These are phyloP conservation scores for Psilocybe sp. DNA, from an alignment of 768 basidiomycete species.

Conservation along the genomic window DNA sequence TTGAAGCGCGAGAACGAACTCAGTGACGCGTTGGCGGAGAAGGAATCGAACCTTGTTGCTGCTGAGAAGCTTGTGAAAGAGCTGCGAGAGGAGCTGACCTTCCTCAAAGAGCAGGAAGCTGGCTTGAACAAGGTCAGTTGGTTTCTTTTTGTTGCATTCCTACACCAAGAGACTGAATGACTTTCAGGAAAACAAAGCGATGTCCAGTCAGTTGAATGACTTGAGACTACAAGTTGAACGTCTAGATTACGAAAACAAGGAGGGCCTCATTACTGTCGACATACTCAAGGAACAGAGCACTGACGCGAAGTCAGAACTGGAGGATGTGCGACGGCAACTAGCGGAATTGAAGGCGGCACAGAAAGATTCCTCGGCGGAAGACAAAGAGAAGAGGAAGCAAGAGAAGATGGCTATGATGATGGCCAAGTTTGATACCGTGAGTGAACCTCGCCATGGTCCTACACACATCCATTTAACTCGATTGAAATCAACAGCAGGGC, in stretches of 20 bases:
- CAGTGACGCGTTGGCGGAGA: conserved; percentile 89
- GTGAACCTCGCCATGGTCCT: conserved; percentile 23
- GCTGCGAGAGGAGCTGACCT: conserved; percentile 81
- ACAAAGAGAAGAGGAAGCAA: conserved; percentile 98
- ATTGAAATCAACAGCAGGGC: conserved; percentile 60
- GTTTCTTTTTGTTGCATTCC: neutral
- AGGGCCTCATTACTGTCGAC: conserved; percentile 88
- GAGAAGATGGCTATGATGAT: conserved; percentile 99
- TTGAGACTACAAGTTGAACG: conserved; percentile 88
- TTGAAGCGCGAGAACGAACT: conserved; percentile 94
- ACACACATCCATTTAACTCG: conserved; percentile 8
- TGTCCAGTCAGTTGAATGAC: conserved; percentile 92
- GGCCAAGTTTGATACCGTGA: conserved; percentile 95
- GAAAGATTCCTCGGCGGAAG: conserved; percentile 85
- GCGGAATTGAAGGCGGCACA: conserved; percentile 76
- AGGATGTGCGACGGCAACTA: conserved; percentile 82
- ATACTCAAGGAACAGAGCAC: conserved; percentile 92
- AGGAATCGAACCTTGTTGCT: conserved; percentile 74
- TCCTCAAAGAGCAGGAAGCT: conserved; percentile 89
- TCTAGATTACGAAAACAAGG: conserved; percentile 94
- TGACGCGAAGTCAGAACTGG: conserved; percentile 84
- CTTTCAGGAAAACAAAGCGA: conserved; percentile 84
- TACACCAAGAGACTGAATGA: neutral
- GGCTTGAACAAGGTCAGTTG: conserved; percentile 67
- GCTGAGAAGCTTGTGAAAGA: conserved; percentile 88